Conservation (phyloP, 139 green algal species). For the Asterochloris erici region DNA sequence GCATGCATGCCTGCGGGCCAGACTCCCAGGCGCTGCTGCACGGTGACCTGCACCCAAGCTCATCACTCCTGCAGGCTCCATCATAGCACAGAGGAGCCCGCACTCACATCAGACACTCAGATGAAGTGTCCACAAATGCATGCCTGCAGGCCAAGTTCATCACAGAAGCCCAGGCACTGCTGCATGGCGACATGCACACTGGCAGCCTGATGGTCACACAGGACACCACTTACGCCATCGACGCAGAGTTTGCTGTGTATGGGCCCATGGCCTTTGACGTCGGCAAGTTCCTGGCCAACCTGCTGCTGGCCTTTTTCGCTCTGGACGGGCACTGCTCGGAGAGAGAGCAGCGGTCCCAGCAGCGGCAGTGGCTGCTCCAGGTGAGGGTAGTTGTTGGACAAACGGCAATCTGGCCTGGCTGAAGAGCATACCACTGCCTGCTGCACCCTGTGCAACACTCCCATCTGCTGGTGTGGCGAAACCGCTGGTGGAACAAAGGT, state of each 20-base stretch:
- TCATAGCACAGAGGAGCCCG: background rate
- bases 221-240: constrained; percentile 43
- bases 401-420: no score
- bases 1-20: no score
- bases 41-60: background rate
- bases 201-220: constrained; percentile 87
- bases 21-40: background rate
- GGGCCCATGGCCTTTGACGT: constrained; percentile 97
- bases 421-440: no score
- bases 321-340: constrained; percentile 56
- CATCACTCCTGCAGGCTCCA: background rate
- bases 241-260: constrained; percentile 93
- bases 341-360: constrained; percentile 22
- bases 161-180: constrained; percentile 71
- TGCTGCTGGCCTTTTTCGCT: constrained; percentile 90
- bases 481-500: no score
- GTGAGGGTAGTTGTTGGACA: background rate
- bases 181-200: constrained; percentile 98
- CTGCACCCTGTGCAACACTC: no score
- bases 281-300: constrained; percentile 90
- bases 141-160: constrained; percentile 60
- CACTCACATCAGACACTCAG: background rate
- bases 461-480: no score
- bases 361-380: constrained; percentile 40
- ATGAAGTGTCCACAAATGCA: background rate